These are phyloP conservation scores for Crassisporium funariophilum DNA, from an alignment of 768 basidiomycete genomes.

Conservation along the genomic window DNA sequence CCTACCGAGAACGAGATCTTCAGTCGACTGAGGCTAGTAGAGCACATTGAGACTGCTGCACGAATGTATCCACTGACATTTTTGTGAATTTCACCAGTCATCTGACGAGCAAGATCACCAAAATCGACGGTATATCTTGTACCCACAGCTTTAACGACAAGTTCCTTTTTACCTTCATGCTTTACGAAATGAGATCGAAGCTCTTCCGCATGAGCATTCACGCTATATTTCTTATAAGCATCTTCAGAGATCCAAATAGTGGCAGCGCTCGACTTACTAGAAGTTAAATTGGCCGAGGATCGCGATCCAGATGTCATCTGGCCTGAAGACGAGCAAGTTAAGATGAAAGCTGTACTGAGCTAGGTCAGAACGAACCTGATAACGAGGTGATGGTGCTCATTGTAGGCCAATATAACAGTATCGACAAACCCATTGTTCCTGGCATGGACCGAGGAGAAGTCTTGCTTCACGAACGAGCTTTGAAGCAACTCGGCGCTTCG, in stretches of 20 bases:
- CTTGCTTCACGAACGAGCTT: background rate
- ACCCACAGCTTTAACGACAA: slow-evolving; percentile 24
- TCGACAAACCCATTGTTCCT: slow-evolving; percentile 15
- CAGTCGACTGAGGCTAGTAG: too few species aligned
- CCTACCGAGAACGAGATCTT: background rate
- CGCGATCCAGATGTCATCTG: slow-evolving; percentile 38
- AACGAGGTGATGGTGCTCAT: slow-evolving; percentile 15
- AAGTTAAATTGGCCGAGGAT: slow-evolving; percentile 36
- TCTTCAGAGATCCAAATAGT: too few species aligned
- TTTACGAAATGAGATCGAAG: slow-evolving; percentile 31
- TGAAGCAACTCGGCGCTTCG: slow-evolving; percentile 4
- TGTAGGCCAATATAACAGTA: slow-evolving; percentile 15
- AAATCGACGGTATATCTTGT: slow-evolving; percentile 31
- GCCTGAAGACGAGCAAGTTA: background rate
- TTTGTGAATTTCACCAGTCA: slow-evolving; percentile 26
- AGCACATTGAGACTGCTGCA: too few species aligned
- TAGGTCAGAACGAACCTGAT: slow-evolving; percentile 1
- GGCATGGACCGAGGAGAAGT: background rate
- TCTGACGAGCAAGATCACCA: slow-evolving; percentile 26
- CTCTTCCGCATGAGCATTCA: slow-evolving; percentile 37
- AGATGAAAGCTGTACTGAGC: background rate
- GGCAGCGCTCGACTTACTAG: slow-evolving; percentile 21
- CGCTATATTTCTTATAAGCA: slow-evolving; percentile 5
- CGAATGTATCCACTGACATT: too few species aligned
- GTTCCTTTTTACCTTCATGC: slow-evolving; percentile 30